A percentile compares a stretch with the other conserved stretches of the same genome.
phyloP scores from a whole-genome alignment of 257 asterid genomes.

The Solanum paucissectum region DNA sequence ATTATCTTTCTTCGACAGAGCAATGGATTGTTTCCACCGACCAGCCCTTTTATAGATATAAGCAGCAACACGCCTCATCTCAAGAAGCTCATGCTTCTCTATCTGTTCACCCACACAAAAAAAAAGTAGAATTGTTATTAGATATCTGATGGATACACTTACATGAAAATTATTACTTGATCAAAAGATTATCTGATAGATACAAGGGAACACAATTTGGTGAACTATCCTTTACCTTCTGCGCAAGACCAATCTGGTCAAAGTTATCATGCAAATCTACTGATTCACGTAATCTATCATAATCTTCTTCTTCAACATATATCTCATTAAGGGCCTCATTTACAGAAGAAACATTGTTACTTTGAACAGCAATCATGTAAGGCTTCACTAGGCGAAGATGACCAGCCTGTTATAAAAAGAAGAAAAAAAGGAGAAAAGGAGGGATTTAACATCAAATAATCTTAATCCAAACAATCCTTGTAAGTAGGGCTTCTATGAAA shows the following conservation, averaged over 20 bases:
- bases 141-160: background rate
- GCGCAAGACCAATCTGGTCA: slow-evolving; percentile 98
- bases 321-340: slow-evolving; percentile 97
- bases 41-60: slow-evolving; percentile 99
- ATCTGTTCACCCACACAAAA: slow-evolving; percentile 40
- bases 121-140: background rate
- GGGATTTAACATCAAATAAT: background rate
- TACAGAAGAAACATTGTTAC: slow-evolving; percentile 95
- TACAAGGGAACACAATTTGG: background rate
- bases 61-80: slow-evolving; percentile 99
- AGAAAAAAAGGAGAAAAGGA: slow-evolving; percentile 7
- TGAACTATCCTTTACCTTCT: slow-evolving; percentile 45
- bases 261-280: slow-evolving; percentile 89
- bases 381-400: slow-evolving; percentile 92
- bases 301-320: slow-evolving; percentile 97
- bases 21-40: slow-evolving; percentile 95
- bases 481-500: background rate
- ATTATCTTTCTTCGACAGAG: slow-evolving; percentile 93
- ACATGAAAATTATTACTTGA: background rate
- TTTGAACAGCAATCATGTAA: slow-evolving; percentile 98
- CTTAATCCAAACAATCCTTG: background rate
- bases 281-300: slow-evolving; percentile 91
- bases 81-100: slow-evolving; percentile 98
- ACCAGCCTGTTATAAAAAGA: slow-evolving; percentile 59
- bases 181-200: background rate